These are phyloP conservation scores for Diospyros lotus DNA, from an alignment of 148 eudicot species.

Conservation along the genomic window DNA sequence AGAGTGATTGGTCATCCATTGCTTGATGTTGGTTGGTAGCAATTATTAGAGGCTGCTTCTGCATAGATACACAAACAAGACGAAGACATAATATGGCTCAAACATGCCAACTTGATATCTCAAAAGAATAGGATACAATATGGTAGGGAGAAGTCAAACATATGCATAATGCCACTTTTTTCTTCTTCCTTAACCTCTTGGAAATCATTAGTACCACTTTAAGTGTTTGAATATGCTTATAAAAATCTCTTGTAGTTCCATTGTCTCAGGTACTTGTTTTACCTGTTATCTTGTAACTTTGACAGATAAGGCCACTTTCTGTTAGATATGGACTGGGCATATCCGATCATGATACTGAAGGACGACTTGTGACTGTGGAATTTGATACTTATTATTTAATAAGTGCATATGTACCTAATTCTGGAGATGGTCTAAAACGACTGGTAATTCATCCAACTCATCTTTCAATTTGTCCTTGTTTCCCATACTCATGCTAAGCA, in stretches of 20 bases:
- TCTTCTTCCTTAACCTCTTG: not conserved
- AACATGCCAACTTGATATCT: too few species aligned
- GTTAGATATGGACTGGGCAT: slow-evolving; percentile 84
- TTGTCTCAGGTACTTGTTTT: not conserved
- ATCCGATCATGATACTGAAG: slow-evolving; percentile 89
- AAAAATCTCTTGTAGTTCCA: not conserved
- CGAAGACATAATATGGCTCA: too few species aligned
- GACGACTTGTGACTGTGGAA: slow-evolving; percentile 87
- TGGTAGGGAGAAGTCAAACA: too few species aligned
- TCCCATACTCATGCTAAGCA: not conserved
- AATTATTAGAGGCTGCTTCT: too few species aligned
- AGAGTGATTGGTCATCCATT: too few species aligned
- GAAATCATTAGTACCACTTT: not conserved
- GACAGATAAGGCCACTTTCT: slow-evolving; percentile 81
- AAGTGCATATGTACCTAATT: slow-evolving; percentile 86
- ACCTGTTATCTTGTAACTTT: slow-evolving; percentile 16
- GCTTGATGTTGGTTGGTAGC: too few species aligned
- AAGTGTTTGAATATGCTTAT: not conserved
- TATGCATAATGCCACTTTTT: not conserved
- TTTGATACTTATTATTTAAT: slow-evolving; percentile 74
- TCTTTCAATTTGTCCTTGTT: not conserved
- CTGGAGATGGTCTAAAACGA: slow-evolving; percentile 92
- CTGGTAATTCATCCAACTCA: slow-evolving; percentile 42
- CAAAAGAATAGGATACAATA: too few species aligned
- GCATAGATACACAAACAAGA: too few species aligned